A percentile compares a stretch with the other conserved stretches of the same genome.
phyloP scores from a whole-genome alignment of 768 basidiomycete genomes.

The Gymnopilus dilepis region DNA sequence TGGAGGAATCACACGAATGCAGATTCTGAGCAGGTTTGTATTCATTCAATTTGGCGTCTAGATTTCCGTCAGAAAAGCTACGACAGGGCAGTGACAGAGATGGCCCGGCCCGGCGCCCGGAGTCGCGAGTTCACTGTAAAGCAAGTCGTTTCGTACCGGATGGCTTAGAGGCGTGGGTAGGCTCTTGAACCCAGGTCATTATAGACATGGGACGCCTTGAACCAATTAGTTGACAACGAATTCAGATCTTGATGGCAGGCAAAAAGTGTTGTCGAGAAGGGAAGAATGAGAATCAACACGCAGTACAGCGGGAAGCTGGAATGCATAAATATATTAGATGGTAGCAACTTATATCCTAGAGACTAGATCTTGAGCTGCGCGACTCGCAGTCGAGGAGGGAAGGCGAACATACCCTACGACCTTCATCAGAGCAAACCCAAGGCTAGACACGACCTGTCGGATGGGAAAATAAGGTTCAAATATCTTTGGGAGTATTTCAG shows the following conservation, averaged over 20 bases:
- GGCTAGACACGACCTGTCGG: slow-evolving; percentile 77
- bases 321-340: slow-evolving; percentile 3
- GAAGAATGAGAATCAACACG: not conserved
- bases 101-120: slow-evolving; percentile 13
- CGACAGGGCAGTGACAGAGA: slow-evolving; percentile 5
- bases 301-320: not conserved
- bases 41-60: slow-evolving; percentile 17
- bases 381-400: not conserved
- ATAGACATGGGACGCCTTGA: slow-evolving; percentile 4
- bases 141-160: slow-evolving; percentile 14
- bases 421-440: slow-evolving; percentile 82
- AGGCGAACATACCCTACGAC: slow-evolving; percentile 62
- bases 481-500: slow-evolving; percentile 5
- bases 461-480: slow-evolving; percentile 7
- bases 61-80: slow-evolving; percentile 13
- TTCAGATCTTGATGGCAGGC: slow-evolving; percentile 4
- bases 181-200: slow-evolving; percentile 4
- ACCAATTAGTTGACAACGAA: slow-evolving; percentile 1
- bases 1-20: slow-evolving; percentile 21
- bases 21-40: slow-evolving; percentile 3
- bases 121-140: slow-evolving; percentile 7
- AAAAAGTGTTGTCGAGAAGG: not conserved
- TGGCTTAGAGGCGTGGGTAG: slow-evolving; percentile 10
- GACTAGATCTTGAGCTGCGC: not conserved
- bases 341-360: slow-evolving; percentile 20